Evolutionary conservation across 2,329 filamentous ascomycete species (phyloP).

Genomic region (Tolypocladium ovalisporum): DNA sequence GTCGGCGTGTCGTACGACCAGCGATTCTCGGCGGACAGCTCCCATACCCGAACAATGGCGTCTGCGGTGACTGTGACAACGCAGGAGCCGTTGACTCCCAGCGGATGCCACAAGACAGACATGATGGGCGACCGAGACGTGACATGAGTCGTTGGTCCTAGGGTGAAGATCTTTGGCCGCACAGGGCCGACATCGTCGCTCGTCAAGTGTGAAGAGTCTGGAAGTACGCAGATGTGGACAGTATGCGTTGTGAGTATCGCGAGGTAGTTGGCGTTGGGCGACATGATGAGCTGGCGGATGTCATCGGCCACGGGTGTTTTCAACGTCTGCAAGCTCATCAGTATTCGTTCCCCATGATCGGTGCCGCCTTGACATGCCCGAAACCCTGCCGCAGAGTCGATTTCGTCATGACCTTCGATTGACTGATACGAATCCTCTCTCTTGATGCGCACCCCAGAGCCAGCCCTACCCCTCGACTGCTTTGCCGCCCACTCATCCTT

Average conservation of each 20-base stretch:
- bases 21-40: conserved; percentile 70
- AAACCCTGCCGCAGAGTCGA: conserved; percentile 16
- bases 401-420: conserved; percentile 19
- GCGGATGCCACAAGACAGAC: conserved; percentile 83
- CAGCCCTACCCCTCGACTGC: conserved; percentile 16
- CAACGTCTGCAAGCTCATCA: conserved; percentile 44
- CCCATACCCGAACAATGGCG: conserved; percentile 83
- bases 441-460: conserved; percentile 30
- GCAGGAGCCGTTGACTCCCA: conserved; percentile 71
- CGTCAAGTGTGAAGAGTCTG: conserved; percentile 66
- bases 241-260: conserved; percentile 82
- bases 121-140: conserved; percentile 72
- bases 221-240: conserved; percentile 77
- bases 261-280: conserved; percentile 70
- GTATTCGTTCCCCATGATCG: background rate
- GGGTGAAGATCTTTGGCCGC: conserved; percentile 75
- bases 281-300: conserved; percentile 77
- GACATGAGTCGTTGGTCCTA: conserved; percentile 89
- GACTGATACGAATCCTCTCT: conserved; percentile 32
- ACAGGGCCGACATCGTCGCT: conserved; percentile 57
- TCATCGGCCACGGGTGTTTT: conserved; percentile 68
- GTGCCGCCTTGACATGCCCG: conserved; percentile 17
- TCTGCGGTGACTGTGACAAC: conserved; percentile 84
- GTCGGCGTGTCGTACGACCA: conserved; percentile 80
- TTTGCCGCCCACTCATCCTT: conserved; percentile 46